Percentiles rank a stretch among this genome's conserved stretches.
These are phyloP conservation scores for Colletotrichum lini DNA, from an alignment of 2,329 filamentous ascomycete species.

Conservation along the genomic window DNA sequence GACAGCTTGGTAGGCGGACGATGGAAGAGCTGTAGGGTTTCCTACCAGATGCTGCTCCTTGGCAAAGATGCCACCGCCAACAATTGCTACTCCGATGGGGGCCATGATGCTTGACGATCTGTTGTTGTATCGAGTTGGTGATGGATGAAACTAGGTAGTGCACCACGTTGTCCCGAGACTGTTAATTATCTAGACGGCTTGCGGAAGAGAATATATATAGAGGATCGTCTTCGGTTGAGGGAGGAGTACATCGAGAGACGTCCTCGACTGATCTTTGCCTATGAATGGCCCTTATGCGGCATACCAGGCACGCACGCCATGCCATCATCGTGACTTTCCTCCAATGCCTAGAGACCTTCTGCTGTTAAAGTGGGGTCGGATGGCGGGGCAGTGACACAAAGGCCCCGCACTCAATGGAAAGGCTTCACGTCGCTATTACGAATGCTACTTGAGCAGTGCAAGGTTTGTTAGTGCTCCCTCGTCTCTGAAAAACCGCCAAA, in stretches of 20 bases:
- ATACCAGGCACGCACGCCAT: conserved; percentile 1
- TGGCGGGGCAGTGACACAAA: conserved; percentile 34
- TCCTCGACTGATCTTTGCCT: background rate
- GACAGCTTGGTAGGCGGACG: background rate
- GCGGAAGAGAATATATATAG: background rate
- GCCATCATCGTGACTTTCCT: conserved; percentile 33
- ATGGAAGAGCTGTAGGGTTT: background rate
- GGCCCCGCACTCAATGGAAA: background rate
- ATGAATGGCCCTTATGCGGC: background rate
- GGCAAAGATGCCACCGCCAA: conserved; percentile 75
- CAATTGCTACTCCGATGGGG: conserved; percentile 68
- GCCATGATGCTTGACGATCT: conserved; percentile 48
- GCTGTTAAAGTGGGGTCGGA: conserved; percentile 14
- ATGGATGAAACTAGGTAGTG: background rate
- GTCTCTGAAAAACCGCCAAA: background rate
- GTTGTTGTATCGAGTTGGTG: background rate
- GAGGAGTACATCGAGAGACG: background rate
- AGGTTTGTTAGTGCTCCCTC: background rate
- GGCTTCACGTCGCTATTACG: background rate
- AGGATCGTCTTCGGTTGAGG: background rate
- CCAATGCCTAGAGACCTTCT: conserved; percentile 19
- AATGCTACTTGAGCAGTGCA: too few species aligned
- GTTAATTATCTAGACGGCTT: background rate
- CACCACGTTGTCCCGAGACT: background rate
- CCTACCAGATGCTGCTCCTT: conserved; percentile 70